Conservation (phyloP, 169 alveolate genomes). For the Fabrea salina region DNA sequence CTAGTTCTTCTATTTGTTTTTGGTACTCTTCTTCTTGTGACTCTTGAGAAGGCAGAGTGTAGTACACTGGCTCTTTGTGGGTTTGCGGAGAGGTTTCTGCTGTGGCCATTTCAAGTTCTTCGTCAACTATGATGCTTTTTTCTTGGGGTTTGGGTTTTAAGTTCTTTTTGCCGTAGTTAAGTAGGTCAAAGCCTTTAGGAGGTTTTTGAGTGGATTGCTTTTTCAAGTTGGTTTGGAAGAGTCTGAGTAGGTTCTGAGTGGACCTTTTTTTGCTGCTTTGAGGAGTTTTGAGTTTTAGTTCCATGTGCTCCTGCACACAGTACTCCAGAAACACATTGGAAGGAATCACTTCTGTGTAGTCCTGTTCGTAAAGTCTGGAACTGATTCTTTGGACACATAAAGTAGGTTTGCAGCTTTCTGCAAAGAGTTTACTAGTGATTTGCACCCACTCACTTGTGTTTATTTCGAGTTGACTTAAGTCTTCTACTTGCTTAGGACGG, state of each 20-base stretch:
- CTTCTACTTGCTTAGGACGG: neutral
- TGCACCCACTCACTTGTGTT: neutral
- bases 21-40: neutral
- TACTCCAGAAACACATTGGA: neutral
- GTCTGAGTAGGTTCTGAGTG: neutral
- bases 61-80: constrained; percentile 9
- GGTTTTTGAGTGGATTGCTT: constrained; percentile 1
- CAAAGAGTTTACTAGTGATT: neutral
- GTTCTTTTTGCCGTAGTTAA: constrained; percentile 9
- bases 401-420: constrained; percentile 7
- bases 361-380: neutral
- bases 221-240: neutral
- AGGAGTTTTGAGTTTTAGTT: neutral
- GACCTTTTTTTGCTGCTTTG: neutral
- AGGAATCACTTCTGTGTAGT: neutral
- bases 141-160: neutral
- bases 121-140: neutral
- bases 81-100: constrained; percentile 3
- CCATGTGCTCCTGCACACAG: neutral
- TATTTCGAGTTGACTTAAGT: neutral
- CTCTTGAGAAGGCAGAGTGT: neutral
- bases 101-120: constrained; percentile 3
- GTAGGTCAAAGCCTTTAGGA: neutral
- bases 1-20: neutral
- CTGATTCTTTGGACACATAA: neutral